Evolutionary conservation across 164 flowering plant species (phyloP).

Genomic region (Magnolia kwangsiensis): DNA sequence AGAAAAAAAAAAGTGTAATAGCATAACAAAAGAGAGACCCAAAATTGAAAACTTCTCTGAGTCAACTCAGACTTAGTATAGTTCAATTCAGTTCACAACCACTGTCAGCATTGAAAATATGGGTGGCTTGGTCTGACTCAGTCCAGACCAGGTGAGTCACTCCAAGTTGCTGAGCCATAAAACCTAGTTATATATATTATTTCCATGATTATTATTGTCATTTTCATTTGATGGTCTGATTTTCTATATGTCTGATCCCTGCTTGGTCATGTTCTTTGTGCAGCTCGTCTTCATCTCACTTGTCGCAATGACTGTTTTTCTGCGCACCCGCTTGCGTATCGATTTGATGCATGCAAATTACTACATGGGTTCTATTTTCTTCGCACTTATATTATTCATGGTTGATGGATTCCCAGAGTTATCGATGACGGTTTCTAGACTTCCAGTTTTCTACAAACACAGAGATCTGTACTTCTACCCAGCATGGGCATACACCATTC

Average conservation of each 20-base stretch:
- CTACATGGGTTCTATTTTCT: conserved; percentile 46
- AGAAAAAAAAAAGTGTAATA: too few species aligned
- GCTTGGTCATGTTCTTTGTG: conserved; percentile 6
- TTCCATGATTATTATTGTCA: neutral
- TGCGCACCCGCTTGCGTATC: conserved; percentile 31
- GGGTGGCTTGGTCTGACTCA: too few species aligned
- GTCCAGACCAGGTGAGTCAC: too few species aligned
- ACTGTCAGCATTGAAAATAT: too few species aligned
- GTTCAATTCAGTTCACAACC: too few species aligned
- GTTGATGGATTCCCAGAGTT: conserved; percentile 48
- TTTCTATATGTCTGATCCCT: too few species aligned
- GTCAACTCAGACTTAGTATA: too few species aligned
- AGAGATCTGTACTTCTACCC: conserved; percentile 52
- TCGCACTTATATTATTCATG: conserved; percentile 28
- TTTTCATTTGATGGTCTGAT: neutral
- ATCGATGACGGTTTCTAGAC: conserved; percentile 41
- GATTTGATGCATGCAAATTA: conserved; percentile 37
- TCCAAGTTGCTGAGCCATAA: too few species aligned
- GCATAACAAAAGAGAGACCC: too few species aligned
- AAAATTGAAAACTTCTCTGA: too few species aligned
- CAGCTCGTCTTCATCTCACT: conserved; percentile 45
- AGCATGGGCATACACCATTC: conserved; percentile 61
- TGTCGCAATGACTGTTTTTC: conserved; percentile 47
- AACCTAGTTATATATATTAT: neutral
- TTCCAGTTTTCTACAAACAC: conserved; percentile 56